Evolutionary conservation across 1,284 basidiomycete genomes (phyloP).

Genomic region (Fomitopsis palustris): DNA sequence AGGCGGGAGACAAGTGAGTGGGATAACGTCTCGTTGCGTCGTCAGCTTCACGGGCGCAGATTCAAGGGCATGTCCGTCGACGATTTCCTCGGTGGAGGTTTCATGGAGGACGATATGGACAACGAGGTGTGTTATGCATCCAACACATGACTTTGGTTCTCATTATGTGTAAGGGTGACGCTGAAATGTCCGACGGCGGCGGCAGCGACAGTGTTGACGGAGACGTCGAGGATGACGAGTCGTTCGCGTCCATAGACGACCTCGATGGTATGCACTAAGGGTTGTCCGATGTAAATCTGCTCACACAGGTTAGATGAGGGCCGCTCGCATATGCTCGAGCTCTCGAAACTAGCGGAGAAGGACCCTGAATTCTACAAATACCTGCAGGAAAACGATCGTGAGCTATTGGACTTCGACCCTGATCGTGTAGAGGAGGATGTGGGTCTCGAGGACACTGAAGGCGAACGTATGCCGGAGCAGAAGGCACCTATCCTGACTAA

Average conservation of each 20-base stretch:
- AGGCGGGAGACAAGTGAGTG: slow-evolving; percentile 24
- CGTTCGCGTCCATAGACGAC: slow-evolving; percentile 75
- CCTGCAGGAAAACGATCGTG: slow-evolving; percentile 91
- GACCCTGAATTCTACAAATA: slow-evolving; percentile 99
- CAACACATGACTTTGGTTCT: not conserved
- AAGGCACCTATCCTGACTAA: slow-evolving; percentile 69
- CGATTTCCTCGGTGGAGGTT: slow-evolving; percentile 75
- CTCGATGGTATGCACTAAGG: slow-evolving; percentile 51
- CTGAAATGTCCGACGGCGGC: slow-evolving; percentile 35
- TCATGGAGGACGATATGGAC: slow-evolving; percentile 64
- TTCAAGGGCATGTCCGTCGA: slow-evolving; percentile 72
- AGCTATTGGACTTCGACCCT: slow-evolving; percentile 78
- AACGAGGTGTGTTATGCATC: slow-evolving; percentile 30
- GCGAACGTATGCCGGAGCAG: slow-evolving; percentile 38
- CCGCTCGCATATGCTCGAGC: slow-evolving; percentile 69
- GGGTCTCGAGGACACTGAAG: slow-evolving; percentile 40
- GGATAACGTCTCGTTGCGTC: not conserved
- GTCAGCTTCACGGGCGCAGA: slow-evolving; percentile 14
- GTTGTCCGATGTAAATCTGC: not conserved
- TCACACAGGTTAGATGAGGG: slow-evolving; percentile 52
- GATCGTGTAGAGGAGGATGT: slow-evolving; percentile 31
- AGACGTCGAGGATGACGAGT: slow-evolving; percentile 55
- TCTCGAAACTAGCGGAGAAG: slow-evolving; percentile 90
- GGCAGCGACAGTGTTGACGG: slow-evolving; percentile 42
- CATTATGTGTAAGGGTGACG: not conserved